These are phyloP conservation scores for Talaromyces sp. DNA, from an alignment of 2,329 filamentous ascomycete genomes.

Conservation along the genomic window DNA sequence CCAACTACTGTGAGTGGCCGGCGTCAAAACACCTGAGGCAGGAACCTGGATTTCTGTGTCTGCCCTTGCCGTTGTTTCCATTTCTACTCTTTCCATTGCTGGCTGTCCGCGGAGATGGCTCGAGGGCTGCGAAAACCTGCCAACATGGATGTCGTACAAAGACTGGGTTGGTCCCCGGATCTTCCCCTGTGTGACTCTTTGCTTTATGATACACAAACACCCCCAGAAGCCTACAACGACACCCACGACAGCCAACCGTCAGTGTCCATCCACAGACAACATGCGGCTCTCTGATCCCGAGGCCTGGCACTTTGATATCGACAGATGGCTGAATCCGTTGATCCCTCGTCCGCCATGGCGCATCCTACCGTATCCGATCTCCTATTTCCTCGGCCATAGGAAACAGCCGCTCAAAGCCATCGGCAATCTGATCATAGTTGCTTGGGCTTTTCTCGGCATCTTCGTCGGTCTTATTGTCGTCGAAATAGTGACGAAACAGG, in stretches of 20 bases:
- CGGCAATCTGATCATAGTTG: conserved; percentile 57
- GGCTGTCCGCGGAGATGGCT: conserved; percentile 10
- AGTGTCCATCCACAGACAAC: background rate
- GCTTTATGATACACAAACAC: background rate
- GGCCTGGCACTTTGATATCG: conserved; percentile 65
- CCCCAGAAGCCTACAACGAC: background rate
- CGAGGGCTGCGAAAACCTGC: background rate
- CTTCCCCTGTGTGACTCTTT: background rate
- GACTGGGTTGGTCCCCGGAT: background rate
- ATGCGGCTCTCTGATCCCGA: conserved; percentile 23
- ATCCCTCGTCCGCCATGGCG: conserved; percentile 64
- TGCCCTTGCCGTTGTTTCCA: background rate
- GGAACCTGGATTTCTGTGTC: background rate
- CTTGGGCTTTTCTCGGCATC: conserved; percentile 64
- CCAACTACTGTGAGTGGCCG: conserved; percentile 33
- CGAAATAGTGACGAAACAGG: conserved; percentile 53
- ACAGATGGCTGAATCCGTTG: conserved; percentile 68
- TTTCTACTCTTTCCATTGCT: background rate
- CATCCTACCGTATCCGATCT: conserved; percentile 61
- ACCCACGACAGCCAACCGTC: background rate
- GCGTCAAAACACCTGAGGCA: background rate
- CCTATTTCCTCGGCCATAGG: conserved; percentile 67
- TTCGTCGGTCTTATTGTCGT: conserved; percentile 61
- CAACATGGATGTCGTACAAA: background rate
- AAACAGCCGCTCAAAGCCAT: conserved; percentile 34